Evolutionary conservation across 305 asterid species (phyloP).

Genomic region (Euphrasia arctica): DNA sequence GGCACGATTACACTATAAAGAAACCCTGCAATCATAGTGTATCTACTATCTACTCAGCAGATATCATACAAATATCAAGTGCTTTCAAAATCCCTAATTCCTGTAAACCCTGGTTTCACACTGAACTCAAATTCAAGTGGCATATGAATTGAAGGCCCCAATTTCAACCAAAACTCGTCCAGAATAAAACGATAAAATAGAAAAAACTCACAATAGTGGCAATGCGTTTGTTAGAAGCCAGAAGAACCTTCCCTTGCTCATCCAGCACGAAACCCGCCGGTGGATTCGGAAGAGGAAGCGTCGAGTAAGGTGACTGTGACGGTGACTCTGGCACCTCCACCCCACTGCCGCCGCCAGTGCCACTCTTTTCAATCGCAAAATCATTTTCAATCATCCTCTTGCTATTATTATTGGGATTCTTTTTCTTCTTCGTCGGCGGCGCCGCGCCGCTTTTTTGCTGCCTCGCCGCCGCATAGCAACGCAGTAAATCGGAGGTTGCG

Average conservation of each 20-base stretch:
- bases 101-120: slow-evolving; percentile 2
- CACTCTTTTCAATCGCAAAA: slow-evolving; percentile 48
- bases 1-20: background rate
- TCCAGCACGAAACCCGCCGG: slow-evolving; percentile 92
- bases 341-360: slow-evolving; percentile 23
- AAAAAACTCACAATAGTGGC: slow-evolving; percentile 66
- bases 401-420: slow-evolving; percentile 29
- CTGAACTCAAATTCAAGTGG: too few species aligned
- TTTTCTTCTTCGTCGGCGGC: slow-evolving; percentile 51
- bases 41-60: background rate
- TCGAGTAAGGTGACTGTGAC: slow-evolving; percentile 37
- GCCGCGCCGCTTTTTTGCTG: slow-evolving; percentile 49
- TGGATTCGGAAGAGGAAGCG: slow-evolving; percentile 83
- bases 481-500: slow-evolving; percentile 25
- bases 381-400: slow-evolving; percentile 35
- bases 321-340: slow-evolving; percentile 39
- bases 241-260: slow-evolving; percentile 79
- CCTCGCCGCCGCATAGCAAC: slow-evolving; percentile 55
- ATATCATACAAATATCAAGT: background rate
- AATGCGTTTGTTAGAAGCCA: slow-evolving; percentile 83
- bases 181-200: too few species aligned
- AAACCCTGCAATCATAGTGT: background rate
- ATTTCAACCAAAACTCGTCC: background rate
- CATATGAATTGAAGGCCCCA: slow-evolving; percentile 10
- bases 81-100: background rate